Evolutionary conservation across 1,139 yeast genomes (phyloP), one percentile per base, ranked within the genome.

Genomic region (Meyerozyma athensensis): DNA sequence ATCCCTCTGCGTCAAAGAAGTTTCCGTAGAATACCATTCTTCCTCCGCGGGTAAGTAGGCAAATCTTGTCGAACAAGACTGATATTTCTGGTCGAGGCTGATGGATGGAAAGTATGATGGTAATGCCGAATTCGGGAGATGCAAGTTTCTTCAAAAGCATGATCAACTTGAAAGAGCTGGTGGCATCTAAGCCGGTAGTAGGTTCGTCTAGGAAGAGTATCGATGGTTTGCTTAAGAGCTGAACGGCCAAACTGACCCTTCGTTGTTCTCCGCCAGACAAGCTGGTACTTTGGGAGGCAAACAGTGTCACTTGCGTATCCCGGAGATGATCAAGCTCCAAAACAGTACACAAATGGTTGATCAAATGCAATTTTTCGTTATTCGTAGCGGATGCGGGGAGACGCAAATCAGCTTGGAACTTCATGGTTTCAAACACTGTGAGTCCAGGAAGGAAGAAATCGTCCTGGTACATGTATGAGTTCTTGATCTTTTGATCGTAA

Each of bases 191-290:
- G 0, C 96, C 96, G 0, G 96, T 86, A 0, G 96, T 87, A 2
- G 96, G 95, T 51, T 87, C 96, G 55, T 87, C 96, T 34, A 87
- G 61, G 49, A 86, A 86, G 44, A 87, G 59, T 2, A 86, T 63
- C 0, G 90, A 79, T 0, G 96, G 96, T 45, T 79, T 81, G 2
- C 86, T 74, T 23, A 87, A 63, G 48, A 87, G 61, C 54, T 86
- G 96, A 14, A 85, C 79, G 0, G 89, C 96, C 38, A 86, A 75
- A 39, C 89, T 80, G 2, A 86, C 69, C 43, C 96, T 60, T 49
- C 96, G 61, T 53, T 82, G 84, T 51, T 87, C 96, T 22, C 96
- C 96, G 5, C 96, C 96, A 2, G 94, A 82, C 19, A 86, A 58
- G 36, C 53, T 57, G 14, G 84, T 81, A 32, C 61, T 56, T 39